Conservation (phyloP, 768 basidiomycete genomes). For the Punctularia strigosozonata region DNA sequence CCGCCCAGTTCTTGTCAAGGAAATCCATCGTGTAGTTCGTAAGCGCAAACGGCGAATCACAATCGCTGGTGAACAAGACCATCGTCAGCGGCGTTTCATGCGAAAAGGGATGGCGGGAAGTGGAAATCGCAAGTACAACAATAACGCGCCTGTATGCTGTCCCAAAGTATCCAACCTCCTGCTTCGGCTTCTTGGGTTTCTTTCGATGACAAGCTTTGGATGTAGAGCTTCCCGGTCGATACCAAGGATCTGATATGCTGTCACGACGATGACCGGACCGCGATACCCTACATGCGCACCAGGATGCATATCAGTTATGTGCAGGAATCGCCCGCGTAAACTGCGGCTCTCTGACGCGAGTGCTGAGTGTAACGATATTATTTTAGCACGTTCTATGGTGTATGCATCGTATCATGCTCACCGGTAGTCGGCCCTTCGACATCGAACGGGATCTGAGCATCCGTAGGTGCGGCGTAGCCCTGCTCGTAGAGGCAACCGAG, state of each 20-base stretch:
- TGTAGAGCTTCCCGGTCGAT: conserved; percentile 36
- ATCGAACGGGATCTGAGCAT: too few relatives aligned
- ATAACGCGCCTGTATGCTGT: conserved; percentile 54
- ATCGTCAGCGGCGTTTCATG: background rate
- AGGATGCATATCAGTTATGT: conserved; percentile 83
- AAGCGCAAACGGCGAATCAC: conserved; percentile 74
- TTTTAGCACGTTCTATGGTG: too few relatives aligned
- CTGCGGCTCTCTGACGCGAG: conserved; percentile 27
- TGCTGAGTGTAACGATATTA: conserved; percentile 5
- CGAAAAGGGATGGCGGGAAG: background rate
- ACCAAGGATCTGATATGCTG: conserved; percentile 63
- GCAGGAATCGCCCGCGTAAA: conserved; percentile 64
- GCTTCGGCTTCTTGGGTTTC: conserved; percentile 42
- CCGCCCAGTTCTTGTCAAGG: conserved; percentile 67
- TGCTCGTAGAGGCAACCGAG: too few relatives aligned
- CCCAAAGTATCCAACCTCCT: conserved; percentile 50
- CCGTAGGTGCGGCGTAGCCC: too few relatives aligned
- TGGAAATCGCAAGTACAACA: too few relatives aligned
- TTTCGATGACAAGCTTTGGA: conserved; percentile 58
- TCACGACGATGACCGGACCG: too few relatives aligned
- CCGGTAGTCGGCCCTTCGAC: too few relatives aligned
- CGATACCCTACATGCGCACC: too few relatives aligned
- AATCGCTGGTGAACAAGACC: conserved; percentile 33
- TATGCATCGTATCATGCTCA: too few relatives aligned
- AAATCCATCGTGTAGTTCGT: conserved; percentile 76